A percentile compares a stretch with the other conserved stretches of the same genome.
These are phyloP conservation scores for Brassica hybrid DNA, from an alignment of 441 rosid species.

Conservation along the genomic window DNA sequence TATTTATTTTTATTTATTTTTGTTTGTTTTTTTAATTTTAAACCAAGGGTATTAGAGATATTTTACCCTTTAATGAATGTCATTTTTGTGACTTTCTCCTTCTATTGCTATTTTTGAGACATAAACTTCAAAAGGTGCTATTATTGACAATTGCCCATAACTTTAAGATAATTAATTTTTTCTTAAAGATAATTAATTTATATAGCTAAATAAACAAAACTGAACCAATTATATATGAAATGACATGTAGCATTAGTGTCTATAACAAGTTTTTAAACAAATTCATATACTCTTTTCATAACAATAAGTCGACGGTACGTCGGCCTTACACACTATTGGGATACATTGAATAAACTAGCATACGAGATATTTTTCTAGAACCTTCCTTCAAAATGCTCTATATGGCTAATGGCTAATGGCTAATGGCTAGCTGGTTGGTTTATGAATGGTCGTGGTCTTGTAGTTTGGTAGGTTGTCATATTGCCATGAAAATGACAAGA, in stretches of 20 bases:
- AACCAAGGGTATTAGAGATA: too few relatives aligned
- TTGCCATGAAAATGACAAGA: not conserved
- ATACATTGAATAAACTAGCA: too few relatives aligned
- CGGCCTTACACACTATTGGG: too few relatives aligned
- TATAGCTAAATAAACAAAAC: too few relatives aligned
- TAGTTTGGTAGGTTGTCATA: not conserved
- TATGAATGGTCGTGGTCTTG: not conserved
- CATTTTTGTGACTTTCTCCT: too few relatives aligned
- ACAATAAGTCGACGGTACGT: not conserved
- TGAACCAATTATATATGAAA: not conserved
- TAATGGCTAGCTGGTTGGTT: not conserved
- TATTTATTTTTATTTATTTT: too few relatives aligned
- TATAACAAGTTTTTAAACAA: not conserved
- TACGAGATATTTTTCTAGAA: not conserved
- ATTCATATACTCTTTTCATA: not conserved
- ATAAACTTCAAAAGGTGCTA: too few relatives aligned
- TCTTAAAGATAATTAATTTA: too few relatives aligned
- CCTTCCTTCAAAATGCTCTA: not conserved
- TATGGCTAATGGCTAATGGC: not conserved
- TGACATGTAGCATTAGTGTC: not conserved
- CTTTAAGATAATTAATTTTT: not conserved
- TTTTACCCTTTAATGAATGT: too few relatives aligned
- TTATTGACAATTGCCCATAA: too few relatives aligned
- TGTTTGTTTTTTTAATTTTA: too few relatives aligned
- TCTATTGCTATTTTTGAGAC: too few relatives aligned